Evolutionary conservation across 139 green algal genomes (phyloP), one percentile per base, ranked within the genome.

Genomic region (Picochlorum sp.): DNA sequence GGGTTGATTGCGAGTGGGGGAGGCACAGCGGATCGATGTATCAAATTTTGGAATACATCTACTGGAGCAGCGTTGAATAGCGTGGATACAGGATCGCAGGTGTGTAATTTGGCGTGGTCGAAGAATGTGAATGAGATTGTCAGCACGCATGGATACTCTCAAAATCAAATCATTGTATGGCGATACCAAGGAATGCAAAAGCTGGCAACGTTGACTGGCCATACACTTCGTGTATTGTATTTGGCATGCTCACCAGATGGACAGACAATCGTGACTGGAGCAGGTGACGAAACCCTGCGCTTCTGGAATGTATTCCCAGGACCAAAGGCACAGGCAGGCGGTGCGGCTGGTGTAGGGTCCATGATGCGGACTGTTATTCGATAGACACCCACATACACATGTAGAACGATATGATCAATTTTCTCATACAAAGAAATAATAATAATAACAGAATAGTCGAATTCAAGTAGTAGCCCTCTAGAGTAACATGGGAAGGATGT

Each of bases 111-210:
- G 30, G 79, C 83, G 6, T 98, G 92, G 92, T 90, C 80, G 58
- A 92, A 92, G 55, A 97, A 96, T 69, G 86, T 92, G 18, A 98
- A 98, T 72, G 92, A 98, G 83, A 82, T 98, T 60, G 92, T 97
- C 44, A 90, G 74, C 68, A 97, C 92, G n/a, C 92, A 98, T 71
- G 92, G 92, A 15, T 98, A 98, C 82, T 87, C 71, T 65, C 90
- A 98, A 70, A 98, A 98, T 77, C 90, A 97, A 75, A 83, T 91
- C 60, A 69, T 89, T 24, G 79, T 91, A 30, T 91, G 84, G 84
- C 52, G 72, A 8, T 91, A 91, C 62, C 84, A 82, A 23, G 71
- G 60, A 28, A 88, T 91, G 84, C 68, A 77, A 41, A 93, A 91
- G 77, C 74, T 97, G 34, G 86, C 89, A 20, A 97, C 91, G 45